Evolutionary conservation across 352 stramenopile genomes (phyloP), one percentile per base, ranked within the genome.

Genomic region (Phytophthora fragariaefolia): DNA sequence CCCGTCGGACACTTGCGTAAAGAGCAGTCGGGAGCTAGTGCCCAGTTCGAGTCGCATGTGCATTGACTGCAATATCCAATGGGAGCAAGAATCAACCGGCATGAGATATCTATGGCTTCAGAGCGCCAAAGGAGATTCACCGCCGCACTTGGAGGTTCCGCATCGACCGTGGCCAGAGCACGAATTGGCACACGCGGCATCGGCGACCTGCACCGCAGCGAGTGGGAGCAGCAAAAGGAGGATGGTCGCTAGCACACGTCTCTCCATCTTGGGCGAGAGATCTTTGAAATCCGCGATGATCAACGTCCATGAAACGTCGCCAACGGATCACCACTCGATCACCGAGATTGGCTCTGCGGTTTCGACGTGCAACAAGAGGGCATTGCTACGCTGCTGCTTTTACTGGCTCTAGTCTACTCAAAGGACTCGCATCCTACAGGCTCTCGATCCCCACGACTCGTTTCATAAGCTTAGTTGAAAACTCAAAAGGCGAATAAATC

Each of bases 11-110:
- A 97, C 38, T 83, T 84, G 15, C 80, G 79, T 46, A 78, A 58
- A 3, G 85, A 93, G 53, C 87, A 96, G 52, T 96, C 87, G 1
- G 85, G 82, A 0, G 84, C 88, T 32, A 83, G 62, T 2, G 73
- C 74, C 80, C 82, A 96, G 23, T 76, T 76, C 2, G 71, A 24
- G 42, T 92, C 86, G 55, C 88, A 96, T 4, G 64, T 89, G 49
- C 86, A 96, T 55, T 86, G 70, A 55, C 83, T 92, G 34, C 6
- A 58, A 28, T 56, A 22, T 12, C 28, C 18, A 46, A 17, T 15
- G n/a, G n/a, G n/a, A n/a, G n/a, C 8, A 49, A 28, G 13, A 42
- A 42, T 38, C 15, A 13, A 20, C 8, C 13, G 6, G 34, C 34
- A 6, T 42, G 34, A 42, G 34, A 42, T 18, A 42, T 42, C 13